These are phyloP conservation scores for Penicillium desertorum DNA, from an alignment of 495 filamentous ascomycete genomes.

Conservation along the genomic window DNA sequence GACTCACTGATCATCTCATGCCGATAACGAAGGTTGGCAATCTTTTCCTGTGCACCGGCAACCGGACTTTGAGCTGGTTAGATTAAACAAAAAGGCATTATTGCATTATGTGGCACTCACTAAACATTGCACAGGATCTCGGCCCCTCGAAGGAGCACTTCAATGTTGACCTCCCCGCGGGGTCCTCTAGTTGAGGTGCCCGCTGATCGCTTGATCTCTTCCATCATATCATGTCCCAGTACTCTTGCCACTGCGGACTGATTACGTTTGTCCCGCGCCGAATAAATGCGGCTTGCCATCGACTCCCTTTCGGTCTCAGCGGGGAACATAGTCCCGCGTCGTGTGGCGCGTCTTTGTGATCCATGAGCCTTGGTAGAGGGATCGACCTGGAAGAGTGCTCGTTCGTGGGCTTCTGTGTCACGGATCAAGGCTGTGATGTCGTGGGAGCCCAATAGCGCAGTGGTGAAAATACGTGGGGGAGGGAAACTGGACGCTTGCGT, in stretches of 20 bases:
- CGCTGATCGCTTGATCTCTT: constrained; percentile 66
- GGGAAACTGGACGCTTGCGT: constrained; percentile 62
- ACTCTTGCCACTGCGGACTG: constrained; percentile 90
- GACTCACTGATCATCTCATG: constrained; percentile 72
- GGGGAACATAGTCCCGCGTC: constrained; percentile 49
- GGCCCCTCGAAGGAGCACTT: constrained; percentile 79
- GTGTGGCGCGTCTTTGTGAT: constrained; percentile 44
- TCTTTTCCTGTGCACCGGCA: constrained; percentile 76
- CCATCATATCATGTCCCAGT: constrained; percentile 81
- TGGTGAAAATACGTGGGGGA: constrained; percentile 91
- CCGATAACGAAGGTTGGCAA: constrained; percentile 67
- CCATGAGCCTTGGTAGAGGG: constrained; percentile 51
- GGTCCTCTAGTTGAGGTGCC: constrained; percentile 42
- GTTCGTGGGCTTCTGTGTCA: constrained; percentile 93
- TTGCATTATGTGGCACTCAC: constrained; percentile 42
- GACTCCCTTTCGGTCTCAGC: constrained; percentile 43
- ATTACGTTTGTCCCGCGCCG: constrained; percentile 58
- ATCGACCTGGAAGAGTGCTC: constrained; percentile 89
- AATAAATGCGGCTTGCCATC: constrained; percentile 51
- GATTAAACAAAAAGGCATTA: background rate
- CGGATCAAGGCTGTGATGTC: constrained; percentile 95
- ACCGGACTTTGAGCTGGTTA: constrained; percentile 57
- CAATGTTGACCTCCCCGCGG: constrained; percentile 77
- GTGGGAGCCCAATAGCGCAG: constrained; percentile 79
- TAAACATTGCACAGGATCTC: constrained; percentile 91